These are phyloP conservation scores for Ophiocordyceps sinensis DNA, from an alignment of 2,329 filamentous ascomycete species.

Conservation along the genomic window DNA sequence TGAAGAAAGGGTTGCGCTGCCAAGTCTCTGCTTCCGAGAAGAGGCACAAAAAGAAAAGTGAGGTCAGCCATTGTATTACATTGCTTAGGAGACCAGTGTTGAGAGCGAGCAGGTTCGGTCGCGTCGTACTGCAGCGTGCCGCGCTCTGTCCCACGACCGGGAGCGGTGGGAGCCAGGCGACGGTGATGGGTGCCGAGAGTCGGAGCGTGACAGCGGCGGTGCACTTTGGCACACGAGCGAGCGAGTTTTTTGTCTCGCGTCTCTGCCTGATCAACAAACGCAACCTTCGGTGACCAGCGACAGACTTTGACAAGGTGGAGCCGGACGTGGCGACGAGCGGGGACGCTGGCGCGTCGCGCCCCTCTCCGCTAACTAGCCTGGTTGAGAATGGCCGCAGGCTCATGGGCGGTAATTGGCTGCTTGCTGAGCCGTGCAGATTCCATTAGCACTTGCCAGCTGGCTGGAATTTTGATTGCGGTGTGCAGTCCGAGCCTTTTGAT, in stretches of 20 bases:
- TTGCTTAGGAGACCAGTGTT: background rate
- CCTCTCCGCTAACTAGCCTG: background rate
- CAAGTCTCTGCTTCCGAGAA: background rate
- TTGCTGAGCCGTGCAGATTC: too few relatives aligned
- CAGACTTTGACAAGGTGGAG: background rate
- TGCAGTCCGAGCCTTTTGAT: too few relatives aligned
- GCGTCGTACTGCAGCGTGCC: background rate
- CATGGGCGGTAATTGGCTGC: too few relatives aligned
- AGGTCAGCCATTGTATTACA: background rate
- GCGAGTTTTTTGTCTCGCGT: too few relatives aligned
- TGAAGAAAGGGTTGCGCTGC: background rate
- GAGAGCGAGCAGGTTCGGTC: background rate
- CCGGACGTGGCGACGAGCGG: background rate
- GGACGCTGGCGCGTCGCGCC: background rate
- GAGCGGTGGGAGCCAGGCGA: background rate
- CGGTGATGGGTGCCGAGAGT: background rate
- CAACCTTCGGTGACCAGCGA: background rate
- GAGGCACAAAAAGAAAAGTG: background rate
- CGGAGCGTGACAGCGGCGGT: too few relatives aligned
- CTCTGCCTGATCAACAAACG: too few relatives aligned
- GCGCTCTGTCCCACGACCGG: background rate
- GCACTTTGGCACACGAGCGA: too few relatives aligned
- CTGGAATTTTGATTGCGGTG: too few relatives aligned
- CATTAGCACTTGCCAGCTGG: too few relatives aligned
- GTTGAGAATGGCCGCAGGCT: background rate